Base-by-base conservation (phyloP, 179 eudicot genomes). In the Beta lomatogona region DNA sequence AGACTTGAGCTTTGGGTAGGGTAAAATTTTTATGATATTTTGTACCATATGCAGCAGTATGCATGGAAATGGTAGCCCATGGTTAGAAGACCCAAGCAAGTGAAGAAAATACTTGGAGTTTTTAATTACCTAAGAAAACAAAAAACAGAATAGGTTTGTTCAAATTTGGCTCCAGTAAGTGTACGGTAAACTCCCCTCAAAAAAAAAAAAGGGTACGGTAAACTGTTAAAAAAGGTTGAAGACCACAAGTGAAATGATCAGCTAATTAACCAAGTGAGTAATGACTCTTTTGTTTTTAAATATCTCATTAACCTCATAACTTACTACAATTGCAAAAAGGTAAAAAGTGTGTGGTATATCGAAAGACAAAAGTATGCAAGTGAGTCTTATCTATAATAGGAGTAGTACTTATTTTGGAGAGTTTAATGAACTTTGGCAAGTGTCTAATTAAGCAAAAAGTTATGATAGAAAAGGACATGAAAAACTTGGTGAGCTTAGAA, bases 21-120 rank as follows among this genome's bases (percentile, higher is more conserved):
- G 81, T 79, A 73, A 78, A 19, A 82, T 66, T 48, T 87, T 87
- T 54, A 82, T 67, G 75, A 79, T 16, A 28, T 85, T 82, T 80
- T 82, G 88, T 73, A 83, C 78, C 82, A 85, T 71, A 48, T 82
- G 81, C 77, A 73, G 41, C 41, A 74, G 52, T 28, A 16, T 80
- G 84, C 84, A 81, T 83, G 84, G 82, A 83, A 75, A 46, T 79
- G 82, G 67, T 48, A 48, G 77, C 73, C 75, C 21, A 8, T 60
- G 77, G 14, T 81, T 81, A 74, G 66, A 77, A 68, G 48, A 81
- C 79, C 83, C 73, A 77, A 65, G 78, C 70, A 81, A 36, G 36
- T 63, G 12, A 73, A 28, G 46, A 77, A 58, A 54, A 65, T 36
- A 36, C 41, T 36, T 3, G 41, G 41, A 36, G 41, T 36, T 36